phyloP scores from a whole-genome alignment of 2,329 filamentous ascomycete species.

The Sphaerulina musiva region DNA sequence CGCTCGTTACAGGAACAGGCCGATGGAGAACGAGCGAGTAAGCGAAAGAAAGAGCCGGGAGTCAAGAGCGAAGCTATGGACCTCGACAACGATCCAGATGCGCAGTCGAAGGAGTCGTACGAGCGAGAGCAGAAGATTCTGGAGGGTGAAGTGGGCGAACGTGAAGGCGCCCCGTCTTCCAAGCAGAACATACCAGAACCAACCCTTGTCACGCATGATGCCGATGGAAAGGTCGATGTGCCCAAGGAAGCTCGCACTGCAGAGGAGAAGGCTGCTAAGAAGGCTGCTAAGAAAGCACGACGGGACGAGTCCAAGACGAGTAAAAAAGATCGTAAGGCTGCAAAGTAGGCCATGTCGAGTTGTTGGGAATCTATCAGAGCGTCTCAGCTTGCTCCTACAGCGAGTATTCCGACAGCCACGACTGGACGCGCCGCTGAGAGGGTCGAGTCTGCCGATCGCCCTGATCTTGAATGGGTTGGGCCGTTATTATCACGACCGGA shows the following conservation, averaged over 20 bases:
- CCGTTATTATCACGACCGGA: background rate
- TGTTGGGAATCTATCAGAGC: background rate
- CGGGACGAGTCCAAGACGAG: slow-evolving; percentile 33
- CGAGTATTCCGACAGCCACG: background rate
- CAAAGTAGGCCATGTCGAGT: background rate
- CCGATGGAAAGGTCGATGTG: slow-evolving; percentile 17
- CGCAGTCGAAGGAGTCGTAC: slow-evolving; percentile 42
- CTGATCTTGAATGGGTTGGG: too few relatives aligned
- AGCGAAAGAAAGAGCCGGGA: slow-evolving; percentile 20
- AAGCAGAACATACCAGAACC: slow-evolving; percentile 32
- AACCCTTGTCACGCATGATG: slow-evolving; percentile 23
- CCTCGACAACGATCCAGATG: slow-evolving; percentile 24
- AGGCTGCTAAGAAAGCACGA: slow-evolving; percentile 51
- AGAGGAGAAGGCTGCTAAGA: slow-evolving; percentile 48
- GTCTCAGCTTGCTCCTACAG: background rate
- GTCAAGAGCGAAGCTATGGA: slow-evolving; percentile 3
- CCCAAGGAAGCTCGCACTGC: slow-evolving; percentile 20
- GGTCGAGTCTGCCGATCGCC: background rate
- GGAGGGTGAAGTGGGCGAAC: slow-evolving; percentile 38
- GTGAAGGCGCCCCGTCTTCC: slow-evolving; percentile 27
- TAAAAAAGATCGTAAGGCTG: background rate
- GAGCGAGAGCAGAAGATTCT: slow-evolving; percentile 36
- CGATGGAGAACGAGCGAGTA: slow-evolving; percentile 14
- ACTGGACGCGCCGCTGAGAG: background rate
- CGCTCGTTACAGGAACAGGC: background rate